A percentile compares a stretch with the other conserved stretches of the same genome.
phyloP scores from a whole-genome alignment of 225 moss, liverwort and hornwort species.

The Climacium dendroides region DNA sequence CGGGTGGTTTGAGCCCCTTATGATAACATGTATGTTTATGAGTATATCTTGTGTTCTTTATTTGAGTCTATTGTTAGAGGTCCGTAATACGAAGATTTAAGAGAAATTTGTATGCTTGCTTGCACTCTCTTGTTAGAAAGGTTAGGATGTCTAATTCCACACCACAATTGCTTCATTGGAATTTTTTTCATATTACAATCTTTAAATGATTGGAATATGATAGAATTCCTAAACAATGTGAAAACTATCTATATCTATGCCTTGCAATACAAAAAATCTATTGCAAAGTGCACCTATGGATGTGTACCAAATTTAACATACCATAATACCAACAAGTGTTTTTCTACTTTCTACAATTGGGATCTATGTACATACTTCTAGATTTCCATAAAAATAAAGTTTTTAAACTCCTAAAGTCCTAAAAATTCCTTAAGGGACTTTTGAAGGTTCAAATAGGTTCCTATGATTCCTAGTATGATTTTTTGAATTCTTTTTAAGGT shows the following conservation, averaged over 20 bases:
- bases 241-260: background rate
- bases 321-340: no score
- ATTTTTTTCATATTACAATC: background rate
- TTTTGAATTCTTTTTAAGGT: background rate
- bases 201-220: background rate
- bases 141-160: background rate
- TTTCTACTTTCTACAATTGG: background rate
- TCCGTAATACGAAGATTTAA: no score
- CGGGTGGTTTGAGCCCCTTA: no score
- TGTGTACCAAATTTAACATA: background rate
- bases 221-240: background rate
- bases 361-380: background rate
- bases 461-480: background rate
- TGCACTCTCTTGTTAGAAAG: background rate
- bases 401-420: background rate
- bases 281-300: background rate
- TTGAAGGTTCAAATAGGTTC: rapidly evolving
- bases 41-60: no score
- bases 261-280: background rate
- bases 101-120: background rate
- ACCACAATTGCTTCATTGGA: background rate
- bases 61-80: no score
- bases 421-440: rapidly evolving
- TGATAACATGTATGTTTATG: no score
- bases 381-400: background rate